Percentiles rank a stretch among this genome's conserved stretches.
Conservation (phyloP, 2,329 filamentous ascomycete genomes). For the Gaeumannomyces tritici region DNA sequence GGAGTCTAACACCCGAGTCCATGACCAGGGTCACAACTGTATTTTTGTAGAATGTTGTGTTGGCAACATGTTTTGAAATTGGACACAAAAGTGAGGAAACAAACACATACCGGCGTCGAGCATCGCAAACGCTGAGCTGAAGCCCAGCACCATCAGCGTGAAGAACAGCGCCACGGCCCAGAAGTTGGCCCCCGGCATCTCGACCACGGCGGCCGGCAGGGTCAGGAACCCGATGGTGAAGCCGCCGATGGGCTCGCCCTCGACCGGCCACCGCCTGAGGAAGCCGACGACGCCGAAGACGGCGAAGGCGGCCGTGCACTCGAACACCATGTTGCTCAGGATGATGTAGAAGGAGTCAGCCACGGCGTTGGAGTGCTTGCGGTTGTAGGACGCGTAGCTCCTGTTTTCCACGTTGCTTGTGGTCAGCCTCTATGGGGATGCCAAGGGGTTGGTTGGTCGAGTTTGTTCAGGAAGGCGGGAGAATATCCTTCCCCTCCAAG, state of each 20-base stretch:
- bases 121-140: conserved; percentile 50
- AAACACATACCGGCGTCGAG: conserved; percentile 32
- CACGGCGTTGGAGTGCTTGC: conserved; percentile 47
- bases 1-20: conserved; percentile 38
- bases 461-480: too few relatives aligned
- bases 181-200: conserved; percentile 48
- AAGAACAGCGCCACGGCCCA: conserved; percentile 51
- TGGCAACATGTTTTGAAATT: too few relatives aligned
- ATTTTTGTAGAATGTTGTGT: background rate
- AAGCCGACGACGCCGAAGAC: conserved; percentile 47
- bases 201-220: conserved; percentile 41
- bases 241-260: conserved; percentile 32
- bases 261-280: conserved; percentile 24
- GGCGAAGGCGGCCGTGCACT: conserved; percentile 38
- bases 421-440: background rate
- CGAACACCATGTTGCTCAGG: conserved; percentile 44
- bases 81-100: background rate
- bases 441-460: too few relatives aligned
- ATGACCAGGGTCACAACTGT: conserved; percentile 40
- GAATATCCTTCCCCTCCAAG: too few relatives aligned
- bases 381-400: conserved; percentile 45
- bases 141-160: conserved; percentile 46
- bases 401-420: background rate
- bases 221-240: conserved; percentile 51
- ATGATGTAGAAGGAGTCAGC: conserved; percentile 49